Conservation (phyloP, 2,329 filamentous ascomycete genomes). For the Ceratocystis diversiconidia region DNA sequence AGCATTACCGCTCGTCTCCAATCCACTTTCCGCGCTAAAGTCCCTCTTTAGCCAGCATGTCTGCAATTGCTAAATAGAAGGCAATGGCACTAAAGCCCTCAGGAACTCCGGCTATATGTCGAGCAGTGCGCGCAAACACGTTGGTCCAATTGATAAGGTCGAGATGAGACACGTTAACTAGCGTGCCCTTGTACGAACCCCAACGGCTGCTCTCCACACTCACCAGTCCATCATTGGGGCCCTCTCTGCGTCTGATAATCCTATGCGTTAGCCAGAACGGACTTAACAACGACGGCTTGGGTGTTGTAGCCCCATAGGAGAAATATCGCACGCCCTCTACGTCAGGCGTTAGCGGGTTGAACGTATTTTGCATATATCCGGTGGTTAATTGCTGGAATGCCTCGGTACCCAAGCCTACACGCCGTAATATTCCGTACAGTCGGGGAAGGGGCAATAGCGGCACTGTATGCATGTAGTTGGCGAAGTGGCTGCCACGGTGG, state of each 20-base stretch:
- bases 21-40: constrained; percentile 22
- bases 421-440: constrained; percentile 38
- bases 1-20: too few relatives aligned
- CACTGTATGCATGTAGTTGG: constrained; percentile 38
- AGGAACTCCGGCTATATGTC: constrained; percentile 38
- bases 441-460: constrained; percentile 35
- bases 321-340: constrained; percentile 42
- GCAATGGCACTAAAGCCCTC: constrained; percentile 52
- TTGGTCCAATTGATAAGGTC: constrained; percentile 58
- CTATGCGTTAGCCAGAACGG: constrained; percentile 41
- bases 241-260: constrained; percentile 38
- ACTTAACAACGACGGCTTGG: constrained; percentile 47
- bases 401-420: constrained; percentile 40
- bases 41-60: constrained; percentile 59
- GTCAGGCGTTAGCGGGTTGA: constrained; percentile 45
- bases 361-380: constrained; percentile 42
- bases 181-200: constrained; percentile 50
- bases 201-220: constrained; percentile 49
- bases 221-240: constrained; percentile 52
- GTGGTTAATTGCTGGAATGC: constrained; percentile 49
- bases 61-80: constrained; percentile 50
- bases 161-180: constrained; percentile 47
- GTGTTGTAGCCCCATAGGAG: constrained; percentile 43
- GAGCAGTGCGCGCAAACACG: constrained; percentile 38
- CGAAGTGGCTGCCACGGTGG: constrained; percentile 41